phyloP scores from a whole-genome alignment of 257 asterid species.

The Nicotiana tabacum region DNA sequence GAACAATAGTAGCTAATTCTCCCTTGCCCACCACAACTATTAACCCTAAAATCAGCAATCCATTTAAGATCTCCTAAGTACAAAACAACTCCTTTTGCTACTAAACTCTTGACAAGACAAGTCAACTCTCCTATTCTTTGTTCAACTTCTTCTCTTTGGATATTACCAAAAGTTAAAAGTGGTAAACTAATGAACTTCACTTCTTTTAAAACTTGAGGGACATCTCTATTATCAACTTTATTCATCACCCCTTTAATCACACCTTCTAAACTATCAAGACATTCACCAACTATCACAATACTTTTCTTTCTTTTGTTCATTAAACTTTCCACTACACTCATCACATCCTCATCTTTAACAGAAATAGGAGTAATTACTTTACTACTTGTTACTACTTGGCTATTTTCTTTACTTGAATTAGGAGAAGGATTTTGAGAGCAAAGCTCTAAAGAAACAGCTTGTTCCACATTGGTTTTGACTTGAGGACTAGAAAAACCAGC shows the following conservation, averaged over 20 bases:
- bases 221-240: conserved; percentile 43
- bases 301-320: conserved; percentile 27
- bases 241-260: conserved; percentile 50
- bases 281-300: conserved; percentile 62
- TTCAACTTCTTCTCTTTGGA: conserved; percentile 53
- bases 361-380: background rate
- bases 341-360: conserved; percentile 42
- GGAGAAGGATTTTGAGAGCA: conserved; percentile 17
- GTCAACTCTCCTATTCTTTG: conserved; percentile 54
- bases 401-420: background rate
- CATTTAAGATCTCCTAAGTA: conserved; percentile 82
- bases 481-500: conserved; percentile 84
- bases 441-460: conserved; percentile 40
- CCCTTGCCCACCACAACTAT: conserved; percentile 20
- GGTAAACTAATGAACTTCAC: conserved; percentile 55
- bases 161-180: conserved; percentile 45
- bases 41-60: conserved; percentile 56
- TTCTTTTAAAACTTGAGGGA: conserved; percentile 43
- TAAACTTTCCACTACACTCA: conserved; percentile 34
- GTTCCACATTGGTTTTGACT: conserved; percentile 68
- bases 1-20: conserved; percentile 46
- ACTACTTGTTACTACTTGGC: background rate
- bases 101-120: conserved; percentile 44
- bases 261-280: conserved; percentile 33
- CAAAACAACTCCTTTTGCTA: conserved; percentile 60